Percentiles rank a stretch among this genome's conserved stretches.
These are phyloP conservation scores for Diutina neorugosa DNA, from an alignment of 1,139 yeast species.

Conservation along the genomic window DNA sequence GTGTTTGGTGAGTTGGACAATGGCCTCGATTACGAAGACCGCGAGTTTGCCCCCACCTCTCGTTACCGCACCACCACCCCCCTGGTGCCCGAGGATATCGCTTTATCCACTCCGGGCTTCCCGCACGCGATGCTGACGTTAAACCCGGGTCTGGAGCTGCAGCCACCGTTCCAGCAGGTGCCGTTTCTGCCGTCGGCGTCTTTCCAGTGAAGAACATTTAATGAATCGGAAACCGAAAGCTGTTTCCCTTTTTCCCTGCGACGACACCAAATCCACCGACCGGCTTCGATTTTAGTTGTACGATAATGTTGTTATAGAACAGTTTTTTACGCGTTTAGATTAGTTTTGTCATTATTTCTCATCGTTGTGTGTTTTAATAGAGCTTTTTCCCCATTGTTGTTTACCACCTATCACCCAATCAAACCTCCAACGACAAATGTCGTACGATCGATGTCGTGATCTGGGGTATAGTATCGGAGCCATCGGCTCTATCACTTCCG, in stretches of 20 bases:
- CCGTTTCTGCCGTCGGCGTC: background rate
- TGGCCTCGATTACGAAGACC: background rate
- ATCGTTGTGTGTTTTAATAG: too few relatives aligned
- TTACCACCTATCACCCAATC: too few relatives aligned
- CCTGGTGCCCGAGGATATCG: background rate
- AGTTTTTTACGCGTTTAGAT: background rate
- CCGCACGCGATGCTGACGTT: background rate
- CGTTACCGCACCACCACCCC: background rate
- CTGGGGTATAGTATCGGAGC: too few relatives aligned
- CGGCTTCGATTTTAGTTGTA: background rate
- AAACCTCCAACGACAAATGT: too few relatives aligned
- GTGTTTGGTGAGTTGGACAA: background rate
- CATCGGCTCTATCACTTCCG: too few relatives aligned
- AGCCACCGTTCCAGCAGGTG: background rate
- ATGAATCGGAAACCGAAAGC: too few relatives aligned
- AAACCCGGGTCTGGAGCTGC: background rate
- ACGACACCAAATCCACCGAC: too few relatives aligned
- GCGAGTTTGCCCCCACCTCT: background rate
- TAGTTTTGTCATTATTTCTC: background rate
- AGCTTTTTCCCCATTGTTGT: too few relatives aligned
- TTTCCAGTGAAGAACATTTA: background rate
- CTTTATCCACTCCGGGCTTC: background rate
- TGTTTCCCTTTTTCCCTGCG: too few relatives aligned
- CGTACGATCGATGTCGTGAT: too few relatives aligned
- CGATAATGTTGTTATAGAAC: background rate